Percentiles rank a stretch among this genome's conserved stretches.
Evolutionary conservation across 2,329 filamentous ascomycete species (phyloP).

Genomic region (Scytalidium sp.): DNA sequence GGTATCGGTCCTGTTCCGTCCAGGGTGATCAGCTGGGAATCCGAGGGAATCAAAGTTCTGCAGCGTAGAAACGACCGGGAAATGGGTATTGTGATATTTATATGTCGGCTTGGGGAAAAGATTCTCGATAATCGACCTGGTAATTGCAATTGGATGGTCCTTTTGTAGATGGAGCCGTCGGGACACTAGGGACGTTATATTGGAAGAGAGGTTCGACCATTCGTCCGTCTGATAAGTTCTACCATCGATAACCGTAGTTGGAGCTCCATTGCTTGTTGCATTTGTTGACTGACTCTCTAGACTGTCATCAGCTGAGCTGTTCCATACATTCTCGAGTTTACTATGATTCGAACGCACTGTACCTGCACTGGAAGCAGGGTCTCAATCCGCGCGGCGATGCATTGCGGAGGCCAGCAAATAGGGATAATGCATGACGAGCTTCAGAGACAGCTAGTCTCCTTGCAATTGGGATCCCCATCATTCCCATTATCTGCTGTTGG

Average conservation of each 20-base stretch:
- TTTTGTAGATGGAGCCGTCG: conserved; percentile 85
- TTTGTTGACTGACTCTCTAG: background rate
- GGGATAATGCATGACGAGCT: conserved; percentile 16
- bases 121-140: conserved; percentile 87
- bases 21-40: conserved; percentile 84
- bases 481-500: conserved; percentile 1
- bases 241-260: conserved; percentile 32
- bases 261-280: background rate
- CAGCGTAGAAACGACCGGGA: conserved; percentile 76
- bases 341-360: conserved; percentile 7
- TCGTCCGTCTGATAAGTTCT: conserved; percentile 64
- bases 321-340: background rate
- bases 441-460: conserved; percentile 13
- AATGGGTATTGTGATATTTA: conserved; percentile 73
- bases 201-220: conserved; percentile 81
- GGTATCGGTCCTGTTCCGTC: conserved; percentile 83
- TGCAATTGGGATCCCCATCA: conserved; percentile 20
- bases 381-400: conserved; percentile 9
- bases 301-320: background rate
- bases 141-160: conserved; percentile 88
- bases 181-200: conserved; percentile 70
- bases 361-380: conserved; percentile 23
- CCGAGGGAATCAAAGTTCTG: conserved; percentile 98
- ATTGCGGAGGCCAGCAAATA: conserved; percentile 22
- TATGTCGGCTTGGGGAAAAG: conserved; percentile 74